These are phyloP conservation scores for Mortierella sp. DNA, from an alignment of 371 early-diverging fungal species.

Conservation along the genomic window DNA sequence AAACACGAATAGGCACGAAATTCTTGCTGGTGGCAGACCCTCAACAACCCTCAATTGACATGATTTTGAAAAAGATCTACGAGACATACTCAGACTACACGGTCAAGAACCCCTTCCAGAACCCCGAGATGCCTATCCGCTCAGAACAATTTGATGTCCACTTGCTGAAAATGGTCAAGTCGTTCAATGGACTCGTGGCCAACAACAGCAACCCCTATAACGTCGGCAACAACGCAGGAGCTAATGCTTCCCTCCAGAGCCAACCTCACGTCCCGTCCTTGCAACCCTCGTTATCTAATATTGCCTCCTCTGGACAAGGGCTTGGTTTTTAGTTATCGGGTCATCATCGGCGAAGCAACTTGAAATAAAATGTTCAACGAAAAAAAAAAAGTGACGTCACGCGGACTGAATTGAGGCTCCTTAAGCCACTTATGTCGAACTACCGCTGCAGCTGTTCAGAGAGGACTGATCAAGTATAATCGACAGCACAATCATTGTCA, in stretches of 20 bases:
- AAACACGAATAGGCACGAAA: conserved; percentile 82
- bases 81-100: conserved; percentile 96
- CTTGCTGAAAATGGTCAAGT: conserved; percentile 79
- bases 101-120: conserved; percentile 99
- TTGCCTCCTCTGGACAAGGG: conserved; percentile 42
- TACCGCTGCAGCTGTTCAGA: neutral
- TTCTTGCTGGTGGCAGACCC: conserved; percentile 92
- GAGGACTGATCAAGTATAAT: neutral
- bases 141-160: conserved; percentile 94
- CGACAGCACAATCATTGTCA: neutral
- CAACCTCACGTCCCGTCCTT: neutral
- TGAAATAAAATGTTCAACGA: neutral
- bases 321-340: conserved; percentile 16
- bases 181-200: conserved; percentile 43
- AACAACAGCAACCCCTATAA: conserved; percentile 20
- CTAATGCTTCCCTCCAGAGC: neutral
- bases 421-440: neutral
- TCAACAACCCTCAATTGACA: conserved; percentile 78
- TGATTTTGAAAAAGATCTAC: conserved; percentile 83
- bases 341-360: neutral
- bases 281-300: conserved; percentile 39
- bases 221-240: neutral
- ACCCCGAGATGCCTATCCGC: conserved; percentile 99
- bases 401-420: neutral
- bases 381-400: conserved; percentile 14